Conservation (phyloP, 495 filamentous ascomycete genomes). For the Cercophora newfieldiana region DNA sequence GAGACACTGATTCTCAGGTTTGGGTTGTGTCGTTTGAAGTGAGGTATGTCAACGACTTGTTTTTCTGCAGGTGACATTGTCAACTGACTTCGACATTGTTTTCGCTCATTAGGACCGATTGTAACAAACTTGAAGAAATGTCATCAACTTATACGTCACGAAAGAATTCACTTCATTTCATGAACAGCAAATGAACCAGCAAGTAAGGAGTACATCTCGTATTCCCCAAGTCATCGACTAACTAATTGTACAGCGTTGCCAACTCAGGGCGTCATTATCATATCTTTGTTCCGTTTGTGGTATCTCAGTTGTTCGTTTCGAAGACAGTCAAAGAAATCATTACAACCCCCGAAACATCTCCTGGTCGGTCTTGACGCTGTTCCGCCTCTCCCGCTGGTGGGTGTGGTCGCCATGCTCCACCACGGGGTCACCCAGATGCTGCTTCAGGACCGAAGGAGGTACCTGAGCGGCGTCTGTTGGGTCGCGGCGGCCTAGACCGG, state of each 20-base stretch:
- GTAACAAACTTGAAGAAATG: no score
- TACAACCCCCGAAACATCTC: conserved; percentile 43
- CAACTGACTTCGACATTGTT: no score
- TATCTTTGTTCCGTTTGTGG: neutral
- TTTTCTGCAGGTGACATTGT: no score
- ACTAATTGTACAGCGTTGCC: neutral
- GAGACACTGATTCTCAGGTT: no score
- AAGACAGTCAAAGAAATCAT: conserved; percentile 2
- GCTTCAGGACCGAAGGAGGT: conserved; percentile 44
- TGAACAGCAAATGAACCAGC: neutral
- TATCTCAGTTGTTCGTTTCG: conserved; percentile 1
- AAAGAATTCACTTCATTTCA: no score
- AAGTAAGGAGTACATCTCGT: neutral
- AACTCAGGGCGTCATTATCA: neutral
- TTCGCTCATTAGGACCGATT: no score
- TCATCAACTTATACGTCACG: no score
- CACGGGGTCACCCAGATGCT: conserved; percentile 39
- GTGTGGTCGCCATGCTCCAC: conserved; percentile 39
- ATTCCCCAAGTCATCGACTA: neutral
- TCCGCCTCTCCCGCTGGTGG: conserved; percentile 39
- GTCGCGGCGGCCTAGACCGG: conserved; percentile 29
- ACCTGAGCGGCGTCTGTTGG: conserved; percentile 51
- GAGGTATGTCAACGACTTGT: no score
- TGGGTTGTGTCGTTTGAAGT: no score
- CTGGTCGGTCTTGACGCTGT: conserved; percentile 41